phyloP scores from a whole-genome alignment of 1,284 basidiomycete species.

The Ceratobasidium sp. region DNA sequence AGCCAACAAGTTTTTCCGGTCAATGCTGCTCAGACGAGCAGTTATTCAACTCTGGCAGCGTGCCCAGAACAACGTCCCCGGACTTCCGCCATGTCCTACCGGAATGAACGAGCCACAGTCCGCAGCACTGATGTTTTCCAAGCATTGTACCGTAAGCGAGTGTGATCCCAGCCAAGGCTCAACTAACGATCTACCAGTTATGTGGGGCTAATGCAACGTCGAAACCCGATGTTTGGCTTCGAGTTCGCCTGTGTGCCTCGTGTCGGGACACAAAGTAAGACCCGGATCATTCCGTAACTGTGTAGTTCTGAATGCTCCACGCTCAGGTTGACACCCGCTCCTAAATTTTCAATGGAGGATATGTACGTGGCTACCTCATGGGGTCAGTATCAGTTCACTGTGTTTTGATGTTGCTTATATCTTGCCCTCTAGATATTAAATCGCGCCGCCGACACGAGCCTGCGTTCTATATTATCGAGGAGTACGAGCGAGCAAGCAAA shows the following conservation, averaged over 20 bases:
- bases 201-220: conserved; percentile 10
- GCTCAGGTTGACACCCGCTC: too few relatives aligned
- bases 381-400: too few relatives aligned
- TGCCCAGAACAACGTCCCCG: background rate
- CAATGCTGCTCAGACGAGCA: background rate
- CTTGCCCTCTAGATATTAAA: too few relatives aligned
- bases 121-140: conserved; percentile 4
- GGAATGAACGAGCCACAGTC: conserved; percentile 18
- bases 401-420: too few relatives aligned
- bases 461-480: too few relatives aligned
- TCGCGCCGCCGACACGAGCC: too few relatives aligned
- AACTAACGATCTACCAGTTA: background rate
- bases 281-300: too few relatives aligned
- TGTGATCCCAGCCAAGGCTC: too few relatives aligned
- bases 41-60: background rate
- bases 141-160: background rate
- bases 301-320: too few relatives aligned
- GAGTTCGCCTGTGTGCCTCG: background rate
- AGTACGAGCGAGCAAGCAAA: too few relatives aligned
- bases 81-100: conserved; percentile 3
- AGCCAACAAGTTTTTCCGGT: background rate
- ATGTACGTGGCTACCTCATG: too few relatives aligned
- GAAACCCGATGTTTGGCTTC: background rate
- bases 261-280: conserved; percentile 19
- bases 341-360: too few relatives aligned